Conservation (phyloP, 495 filamentous ascomycete genomes). For the Aspergillus conjunctus region DNA sequence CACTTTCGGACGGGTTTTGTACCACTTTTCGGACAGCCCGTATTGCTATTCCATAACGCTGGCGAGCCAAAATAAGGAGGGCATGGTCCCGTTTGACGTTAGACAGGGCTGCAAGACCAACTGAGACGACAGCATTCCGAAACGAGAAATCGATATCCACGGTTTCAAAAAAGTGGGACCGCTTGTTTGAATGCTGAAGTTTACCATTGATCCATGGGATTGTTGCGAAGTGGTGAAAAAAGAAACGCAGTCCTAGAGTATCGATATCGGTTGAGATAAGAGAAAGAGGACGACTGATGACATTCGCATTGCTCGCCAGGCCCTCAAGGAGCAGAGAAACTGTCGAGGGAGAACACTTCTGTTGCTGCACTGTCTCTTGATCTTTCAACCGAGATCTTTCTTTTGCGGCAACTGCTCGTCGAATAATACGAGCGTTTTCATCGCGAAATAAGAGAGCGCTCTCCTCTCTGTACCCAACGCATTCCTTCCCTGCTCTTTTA, state of each 20-base stretch:
- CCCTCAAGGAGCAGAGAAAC: background rate
- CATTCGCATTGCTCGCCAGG: background rate
- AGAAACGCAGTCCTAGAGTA: constrained; percentile 6
- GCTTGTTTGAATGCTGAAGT: background rate
- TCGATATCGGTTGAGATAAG: constrained; percentile 8
- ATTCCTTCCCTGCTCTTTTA: constrained; percentile 12
- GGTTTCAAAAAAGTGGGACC: background rate
- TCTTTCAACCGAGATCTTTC: constrained; percentile 5
- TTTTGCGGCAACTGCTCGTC: constrained; percentile 8
- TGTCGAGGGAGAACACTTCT: background rate
- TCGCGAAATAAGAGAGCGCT: constrained; percentile 8
- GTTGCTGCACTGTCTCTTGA: background rate
- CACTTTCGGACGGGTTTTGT: background rate
- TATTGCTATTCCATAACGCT: constrained; percentile 6
- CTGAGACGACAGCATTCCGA: constrained; percentile 6
- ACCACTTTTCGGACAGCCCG: constrained; percentile 6
- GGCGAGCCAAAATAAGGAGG: constrained; percentile 4
- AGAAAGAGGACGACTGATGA: background rate
- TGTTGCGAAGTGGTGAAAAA: constrained; percentile 9
- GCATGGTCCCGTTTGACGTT: constrained; percentile 5
- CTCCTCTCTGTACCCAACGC: constrained; percentile 14
- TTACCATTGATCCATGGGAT: constrained; percentile 6
- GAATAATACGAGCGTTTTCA: constrained; percentile 17
- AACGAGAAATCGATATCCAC: constrained; percentile 2
- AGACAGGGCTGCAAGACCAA: constrained; percentile 16